Conservation (phyloP, 2,329 filamentous ascomycete species). For the Aspergillus piperis region DNA sequence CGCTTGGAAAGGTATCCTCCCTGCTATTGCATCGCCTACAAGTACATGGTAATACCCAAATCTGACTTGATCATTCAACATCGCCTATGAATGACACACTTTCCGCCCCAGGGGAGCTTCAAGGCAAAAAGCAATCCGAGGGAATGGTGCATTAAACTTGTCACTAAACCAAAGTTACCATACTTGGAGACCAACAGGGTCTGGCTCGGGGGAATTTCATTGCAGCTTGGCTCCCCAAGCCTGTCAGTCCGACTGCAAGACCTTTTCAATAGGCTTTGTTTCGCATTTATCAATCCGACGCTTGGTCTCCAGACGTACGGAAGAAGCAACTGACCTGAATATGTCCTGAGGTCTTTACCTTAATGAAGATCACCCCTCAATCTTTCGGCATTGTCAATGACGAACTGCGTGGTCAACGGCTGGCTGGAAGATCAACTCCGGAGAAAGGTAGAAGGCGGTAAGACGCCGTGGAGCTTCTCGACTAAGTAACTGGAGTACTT, state of each 20-base stretch:
- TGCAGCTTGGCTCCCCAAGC: constrained; percentile 8
- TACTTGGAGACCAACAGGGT: constrained; percentile 17
- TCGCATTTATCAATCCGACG: background rate
- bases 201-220: constrained; percentile 14
- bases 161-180: constrained; percentile 23
- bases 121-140: background rate
- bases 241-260: background rate
- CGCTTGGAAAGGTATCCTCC: background rate
- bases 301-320: background rate
- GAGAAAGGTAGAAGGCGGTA: constrained; percentile 1
- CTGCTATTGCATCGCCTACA: background rate
- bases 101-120: background rate
- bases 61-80: background rate
- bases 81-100: background rate
- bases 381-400: background rate
- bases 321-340: background rate
- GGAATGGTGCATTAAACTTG: constrained; percentile 13
- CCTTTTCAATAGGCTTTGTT: background rate
- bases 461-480: background rate
- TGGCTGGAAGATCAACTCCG: constrained; percentile 2
- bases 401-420: constrained; percentile 1
- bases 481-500: too few species aligned
- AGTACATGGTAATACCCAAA: background rate
- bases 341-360: background rate
- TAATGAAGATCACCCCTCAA: constrained; percentile 2